Conservation (phyloP, 2,329 filamentous ascomycete species). For the Monosporascus cannonballus region DNA sequence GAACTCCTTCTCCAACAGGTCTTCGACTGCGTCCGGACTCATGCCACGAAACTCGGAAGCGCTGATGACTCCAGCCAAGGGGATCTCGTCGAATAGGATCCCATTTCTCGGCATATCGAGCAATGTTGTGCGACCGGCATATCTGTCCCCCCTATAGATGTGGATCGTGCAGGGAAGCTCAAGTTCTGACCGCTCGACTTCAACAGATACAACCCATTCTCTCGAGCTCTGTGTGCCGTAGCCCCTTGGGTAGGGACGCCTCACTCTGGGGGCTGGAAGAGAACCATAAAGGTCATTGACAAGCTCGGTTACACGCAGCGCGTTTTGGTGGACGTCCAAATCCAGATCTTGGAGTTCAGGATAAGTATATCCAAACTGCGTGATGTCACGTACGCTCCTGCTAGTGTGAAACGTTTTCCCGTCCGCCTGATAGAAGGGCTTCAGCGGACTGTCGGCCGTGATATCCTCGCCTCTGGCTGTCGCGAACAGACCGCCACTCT, state of each 20-base stretch:
- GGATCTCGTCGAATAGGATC: conserved; percentile 24
- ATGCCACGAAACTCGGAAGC: conserved; percentile 1
- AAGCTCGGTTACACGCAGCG: conserved; percentile 54
- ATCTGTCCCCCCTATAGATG: conserved; percentile 22
- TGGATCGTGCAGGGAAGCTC: conserved; percentile 31
- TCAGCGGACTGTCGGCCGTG: conserved; percentile 38
- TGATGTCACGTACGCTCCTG: conserved; percentile 21
- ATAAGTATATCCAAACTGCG: conserved; percentile 36
- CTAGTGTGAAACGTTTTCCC: conserved; percentile 37
- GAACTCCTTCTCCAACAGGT: conserved; percentile 8
- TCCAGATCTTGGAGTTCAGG: conserved; percentile 38
- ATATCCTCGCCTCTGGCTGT: conserved; percentile 34
- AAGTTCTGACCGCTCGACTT: conserved; percentile 31
- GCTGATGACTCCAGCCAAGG: conserved; percentile 17
- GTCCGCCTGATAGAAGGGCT: conserved; percentile 41
- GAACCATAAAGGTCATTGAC: conserved; percentile 47
- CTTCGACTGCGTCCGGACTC: conserved; percentile 3
- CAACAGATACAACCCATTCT: conserved; percentile 31
- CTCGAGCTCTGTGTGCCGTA: background rate
- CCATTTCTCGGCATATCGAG: conserved; percentile 32
- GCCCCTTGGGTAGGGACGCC: background rate
- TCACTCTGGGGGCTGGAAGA: background rate
- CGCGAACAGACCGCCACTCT: conserved; percentile 31
- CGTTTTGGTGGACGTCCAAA: conserved; percentile 49
- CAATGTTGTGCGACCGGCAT: conserved; percentile 28